Evolutionary conservation across 1,284 basidiomycete species (phyloP), one percentile per base, ranked within the genome.

Genomic region (Psilocybe mexicana): DNA sequence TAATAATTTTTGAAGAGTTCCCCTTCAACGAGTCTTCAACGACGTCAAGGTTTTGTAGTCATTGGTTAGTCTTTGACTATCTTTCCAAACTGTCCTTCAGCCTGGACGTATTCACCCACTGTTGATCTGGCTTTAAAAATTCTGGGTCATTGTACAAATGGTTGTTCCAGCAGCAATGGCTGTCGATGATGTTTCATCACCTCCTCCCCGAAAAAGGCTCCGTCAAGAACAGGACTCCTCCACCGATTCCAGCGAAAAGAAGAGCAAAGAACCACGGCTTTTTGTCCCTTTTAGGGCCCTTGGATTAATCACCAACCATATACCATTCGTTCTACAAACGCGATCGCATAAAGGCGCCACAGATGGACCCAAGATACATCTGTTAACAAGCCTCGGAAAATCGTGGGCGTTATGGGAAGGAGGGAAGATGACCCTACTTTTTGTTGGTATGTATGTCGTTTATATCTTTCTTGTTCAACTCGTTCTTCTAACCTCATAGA

Each of bases 391-490:
- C 66, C 74, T 98, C 4, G 96, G 96, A 12, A 85, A 82, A 61
- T 88, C 92, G 65, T 99, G 96, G 96, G 92, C 94, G 23, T 81
- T 98, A 74, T 99, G 96, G 96, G 94, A 98, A 69, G 94, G 94
- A 11, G 92, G 88, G 35, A 93, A 90, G 74, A 95, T 99, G 92
- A 85, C 83, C 14, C 76, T 99, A 48, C 79, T 98, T 47, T 98
- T 99, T 71, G 94, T 97, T 59, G 94, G 96, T 90, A 71, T 76
- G 92, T 76, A 63, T 58, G 58, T 64, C 60, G 30, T 18, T 14
- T 42, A 50, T 38, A 14, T 7, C 4, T 43, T 28, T 25, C 23
- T 10, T 28, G 1, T 7, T 14, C 11, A 24, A 24, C 10, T 33
- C 26, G 3, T 33, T 8, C 14, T 6, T 28, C 33, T 57, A 30